phyloP scores from a whole-genome alignment of 106 monocot genomes.

The Platanthera guangdongensis region DNA sequence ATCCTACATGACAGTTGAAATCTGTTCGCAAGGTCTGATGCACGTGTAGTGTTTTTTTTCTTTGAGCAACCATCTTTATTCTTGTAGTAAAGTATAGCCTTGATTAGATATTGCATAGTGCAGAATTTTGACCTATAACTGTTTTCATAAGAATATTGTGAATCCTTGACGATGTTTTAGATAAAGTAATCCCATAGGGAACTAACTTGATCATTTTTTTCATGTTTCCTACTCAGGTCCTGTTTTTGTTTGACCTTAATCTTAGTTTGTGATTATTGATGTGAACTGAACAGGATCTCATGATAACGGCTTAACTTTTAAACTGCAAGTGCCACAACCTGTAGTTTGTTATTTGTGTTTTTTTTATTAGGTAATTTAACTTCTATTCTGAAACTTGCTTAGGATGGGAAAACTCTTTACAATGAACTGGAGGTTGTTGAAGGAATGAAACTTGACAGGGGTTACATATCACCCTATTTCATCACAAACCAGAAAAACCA shows the following conservation, averaged over 20 bases:
- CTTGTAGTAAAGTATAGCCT: no score
- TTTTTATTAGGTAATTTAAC: neutral
- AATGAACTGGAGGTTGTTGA: conserved; percentile 98
- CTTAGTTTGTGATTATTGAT: conserved; percentile 1
- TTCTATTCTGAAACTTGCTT: neutral
- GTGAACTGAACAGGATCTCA: neutral
- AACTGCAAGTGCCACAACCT: neutral
- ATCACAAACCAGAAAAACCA: conserved; percentile 90
- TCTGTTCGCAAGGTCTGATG: no score
- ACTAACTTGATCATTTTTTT: neutral
- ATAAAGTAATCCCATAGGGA: neutral
- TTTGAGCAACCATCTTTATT: no score
- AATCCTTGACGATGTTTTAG: neutral
- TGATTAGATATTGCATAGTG: neutral
- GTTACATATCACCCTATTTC: conserved; percentile 98
- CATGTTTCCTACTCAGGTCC: neutral
- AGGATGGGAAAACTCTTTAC: conserved; percentile 84
- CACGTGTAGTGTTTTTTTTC: no score
- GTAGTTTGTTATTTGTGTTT: neutral
- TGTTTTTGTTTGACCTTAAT: neutral
- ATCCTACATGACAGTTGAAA: no score
- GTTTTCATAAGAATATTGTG: neutral
- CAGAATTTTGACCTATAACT: neutral
- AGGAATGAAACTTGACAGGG: conserved; percentile 96
- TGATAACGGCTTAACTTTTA: neutral